These are phyloP conservation scores for Mycogone perniciosa DNA, from an alignment of 2,329 filamentous ascomycete genomes.

Conservation along the genomic window DNA sequence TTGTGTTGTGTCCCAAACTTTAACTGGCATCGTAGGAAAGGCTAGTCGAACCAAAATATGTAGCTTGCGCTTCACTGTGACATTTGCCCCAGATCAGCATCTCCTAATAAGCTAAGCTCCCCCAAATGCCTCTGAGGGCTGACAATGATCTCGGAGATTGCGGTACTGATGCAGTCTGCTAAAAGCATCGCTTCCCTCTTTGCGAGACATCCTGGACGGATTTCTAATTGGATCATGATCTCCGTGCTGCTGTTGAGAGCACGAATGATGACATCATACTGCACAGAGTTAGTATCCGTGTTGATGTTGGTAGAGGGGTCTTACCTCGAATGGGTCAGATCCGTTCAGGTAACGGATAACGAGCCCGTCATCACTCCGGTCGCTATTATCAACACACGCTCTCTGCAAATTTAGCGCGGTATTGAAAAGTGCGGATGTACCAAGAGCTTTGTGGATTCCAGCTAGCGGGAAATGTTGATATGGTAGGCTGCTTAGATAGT, in stretches of 20 bases:
- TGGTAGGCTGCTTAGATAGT: conserved; percentile 39
- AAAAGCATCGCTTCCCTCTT: neutral
- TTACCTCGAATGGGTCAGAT: conserved; percentile 1
- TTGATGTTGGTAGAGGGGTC: too few species aligned
- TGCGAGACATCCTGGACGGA: neutral
- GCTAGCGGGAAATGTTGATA: conserved; percentile 46
- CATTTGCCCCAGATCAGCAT: neutral
- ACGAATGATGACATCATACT: conserved; percentile 1
- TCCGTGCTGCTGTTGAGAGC: neutral
- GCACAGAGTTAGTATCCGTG: neutral
- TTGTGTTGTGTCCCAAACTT: too few species aligned
- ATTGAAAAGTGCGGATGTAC: conserved; percentile 1
- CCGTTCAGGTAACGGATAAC: too few species aligned
- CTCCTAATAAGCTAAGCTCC: neutral
- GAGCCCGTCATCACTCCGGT: neutral
- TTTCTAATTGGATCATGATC: neutral
- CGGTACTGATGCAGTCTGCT: neutral
- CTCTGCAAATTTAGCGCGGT: conserved; percentile 7
- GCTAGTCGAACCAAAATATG: too few species aligned
- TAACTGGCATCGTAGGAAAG: too few species aligned
- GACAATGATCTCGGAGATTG: neutral
- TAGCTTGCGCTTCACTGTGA: conserved; percentile 19
- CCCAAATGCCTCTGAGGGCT: neutral
- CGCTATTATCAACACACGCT: neutral
- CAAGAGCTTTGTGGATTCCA: neutral